Base-by-base conservation (phyloP, 176 grass and related monocot species). In the Ananas comosus region DNA sequence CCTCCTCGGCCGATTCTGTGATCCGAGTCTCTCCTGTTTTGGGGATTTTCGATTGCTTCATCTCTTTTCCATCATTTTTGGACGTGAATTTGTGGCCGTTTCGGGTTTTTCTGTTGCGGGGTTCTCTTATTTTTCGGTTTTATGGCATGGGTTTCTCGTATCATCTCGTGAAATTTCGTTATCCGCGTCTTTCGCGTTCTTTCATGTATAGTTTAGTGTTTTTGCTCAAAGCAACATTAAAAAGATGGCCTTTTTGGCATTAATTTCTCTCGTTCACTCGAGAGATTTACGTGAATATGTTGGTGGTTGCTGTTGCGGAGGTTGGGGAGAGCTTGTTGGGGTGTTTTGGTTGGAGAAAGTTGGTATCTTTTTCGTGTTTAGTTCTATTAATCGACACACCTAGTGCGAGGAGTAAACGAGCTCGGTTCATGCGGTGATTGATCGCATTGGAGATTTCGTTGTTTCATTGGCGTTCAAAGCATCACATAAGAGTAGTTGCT, bases 61-160 rank as follows among this genome's bases (percentile, higher is more conserved):
- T 13, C 14, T 67, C 21, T 61, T 54, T 80, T 79, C n/a, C 28
- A 9, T 29, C 33, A 49, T 66, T 80, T 72, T 28, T 49, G 21
- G 56, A 80, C 69, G 69, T 80, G 49, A 24, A 33, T 64, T 72
- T 80, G 2, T 73, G 23, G 69, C 67, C n/a, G 64, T 54, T 73
- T 72, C 53, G 68, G 33, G 57, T 13, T 53, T 72, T 50, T 29
- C 54, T 65, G 51, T 11, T 21, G 0, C 65, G 28, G 61, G 54
- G 28, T 51, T 28, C 21, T 66, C 50, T 72, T 79, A 48, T 66
- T 66, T 53, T 33, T 51, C 58, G 29, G 24, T 72, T 42, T 66
- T 53, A 42, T 67, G 48, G 50, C 42, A 48, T 71, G 66, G 63
- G 52, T 73, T 50, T 72, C 24, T 57, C 71, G 10, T 56, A 48